Conservation (phyloP, 176 grass and related monocot species). For the Triticum dicoccoides region DNA sequence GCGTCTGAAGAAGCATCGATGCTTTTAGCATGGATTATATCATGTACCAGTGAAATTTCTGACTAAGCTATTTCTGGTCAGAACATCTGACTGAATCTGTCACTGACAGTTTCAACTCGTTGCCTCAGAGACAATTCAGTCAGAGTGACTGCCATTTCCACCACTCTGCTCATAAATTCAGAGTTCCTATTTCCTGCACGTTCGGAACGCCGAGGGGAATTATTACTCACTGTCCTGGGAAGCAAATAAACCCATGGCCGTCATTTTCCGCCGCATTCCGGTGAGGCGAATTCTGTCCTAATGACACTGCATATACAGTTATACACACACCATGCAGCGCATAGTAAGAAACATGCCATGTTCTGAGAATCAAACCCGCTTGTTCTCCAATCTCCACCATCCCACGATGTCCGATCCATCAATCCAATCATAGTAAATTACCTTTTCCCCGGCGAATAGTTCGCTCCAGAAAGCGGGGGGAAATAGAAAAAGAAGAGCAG, state of each 20-base stretch:
- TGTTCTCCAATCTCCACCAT: conserved; percentile 8
- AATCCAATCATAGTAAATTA: not conserved
- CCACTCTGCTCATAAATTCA: not conserved
- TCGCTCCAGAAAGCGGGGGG: not conserved
- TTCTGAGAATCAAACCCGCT: conserved; percentile 35
- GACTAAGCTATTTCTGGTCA: not conserved
- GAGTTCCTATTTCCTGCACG: not conserved
- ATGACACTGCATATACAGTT: not conserved
- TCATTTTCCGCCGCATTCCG: not conserved
- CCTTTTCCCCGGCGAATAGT: conserved; percentile 14
- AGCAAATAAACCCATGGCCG: not conserved
- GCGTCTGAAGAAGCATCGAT: not conserved
- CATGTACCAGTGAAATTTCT: not conserved
- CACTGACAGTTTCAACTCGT: conserved; percentile 1
- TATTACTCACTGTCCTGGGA: not conserved
- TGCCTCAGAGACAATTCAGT: not conserved
- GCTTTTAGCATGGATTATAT: not conserved
- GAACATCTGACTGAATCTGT: not conserved
- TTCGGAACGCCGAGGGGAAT: not conserved
- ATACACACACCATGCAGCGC: not conserved
- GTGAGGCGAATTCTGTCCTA: not conserved
- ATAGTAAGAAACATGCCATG: conserved; percentile 45
- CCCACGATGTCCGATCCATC: conserved; percentile 25
- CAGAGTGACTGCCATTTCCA: conserved; percentile 4
- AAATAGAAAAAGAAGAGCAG: not conserved